These are phyloP conservation scores for Amphirosellinia nigrospora DNA, from an alignment of 495 filamentous ascomycete species.

Conservation along the genomic window DNA sequence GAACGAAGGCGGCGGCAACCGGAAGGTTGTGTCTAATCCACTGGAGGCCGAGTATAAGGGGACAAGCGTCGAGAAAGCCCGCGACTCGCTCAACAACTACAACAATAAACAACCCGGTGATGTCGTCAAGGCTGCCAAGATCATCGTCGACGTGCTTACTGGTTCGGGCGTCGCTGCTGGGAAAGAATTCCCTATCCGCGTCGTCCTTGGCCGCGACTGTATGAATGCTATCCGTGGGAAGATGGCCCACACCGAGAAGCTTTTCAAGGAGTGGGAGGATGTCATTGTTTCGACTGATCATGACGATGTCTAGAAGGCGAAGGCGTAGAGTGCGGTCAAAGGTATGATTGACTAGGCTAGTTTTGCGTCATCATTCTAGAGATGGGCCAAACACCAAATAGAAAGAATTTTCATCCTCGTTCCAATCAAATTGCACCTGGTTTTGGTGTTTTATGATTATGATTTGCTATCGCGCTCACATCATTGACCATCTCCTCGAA, in stretches of 20 bases:
- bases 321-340: not conserved
- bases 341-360: not conserved
- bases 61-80: slow-evolving; percentile 2
- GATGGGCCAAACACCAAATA: not conserved
- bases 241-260: slow-evolving; percentile 17
- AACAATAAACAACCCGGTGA: slow-evolving; percentile 41
- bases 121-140: slow-evolving; percentile 39
- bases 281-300: slow-evolving; percentile 30
- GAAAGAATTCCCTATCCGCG: slow-evolving; percentile 22
- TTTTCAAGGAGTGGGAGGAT: slow-evolving; percentile 29
- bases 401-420: not conserved
- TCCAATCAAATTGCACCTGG: not conserved
- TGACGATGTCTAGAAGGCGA: slow-evolving; percentile 22
- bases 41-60: slow-evolving; percentile 26
- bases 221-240: slow-evolving; percentile 24
- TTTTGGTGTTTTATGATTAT: not conserved
- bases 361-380: too few relatives aligned
- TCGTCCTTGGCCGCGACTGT: slow-evolving; percentile 29
- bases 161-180: slow-evolving; percentile 35
- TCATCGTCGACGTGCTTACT: slow-evolving; percentile 43
- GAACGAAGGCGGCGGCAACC: slow-evolving; percentile 14
- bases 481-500: not conserved
- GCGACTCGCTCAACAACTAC: slow-evolving; percentile 4
- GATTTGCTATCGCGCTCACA: not conserved
- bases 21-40: slow-evolving; percentile 17